Percentiles rank a stretch among this genome's conserved stretches.
Evolutionary conservation across 75 land plant genomes (phyloP).

Genomic region (Azolla pinnata): DNA sequence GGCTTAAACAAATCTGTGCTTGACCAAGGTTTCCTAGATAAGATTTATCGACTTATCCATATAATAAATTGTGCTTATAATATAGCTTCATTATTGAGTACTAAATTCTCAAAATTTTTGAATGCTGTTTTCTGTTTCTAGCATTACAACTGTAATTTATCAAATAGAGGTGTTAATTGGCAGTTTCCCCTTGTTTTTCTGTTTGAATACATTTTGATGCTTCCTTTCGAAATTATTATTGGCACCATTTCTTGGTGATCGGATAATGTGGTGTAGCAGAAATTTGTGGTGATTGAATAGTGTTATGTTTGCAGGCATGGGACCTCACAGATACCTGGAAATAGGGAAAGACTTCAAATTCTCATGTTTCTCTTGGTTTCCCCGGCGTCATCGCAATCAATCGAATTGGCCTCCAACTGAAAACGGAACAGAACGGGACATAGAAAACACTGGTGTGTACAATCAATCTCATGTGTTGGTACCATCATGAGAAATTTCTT

Average conservation of each 20-base stretch:
- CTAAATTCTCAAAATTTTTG: background rate
- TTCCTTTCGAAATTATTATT: background rate
- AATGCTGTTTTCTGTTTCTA: background rate
- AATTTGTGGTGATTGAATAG: background rate
- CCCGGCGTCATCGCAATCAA: background rate
- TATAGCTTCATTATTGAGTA: too few relatives aligned
- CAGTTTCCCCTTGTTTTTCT: background rate
- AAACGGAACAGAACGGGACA: background rate
- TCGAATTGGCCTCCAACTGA: background rate
- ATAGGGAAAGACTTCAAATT: constrained; percentile 1
- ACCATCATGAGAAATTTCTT: too few relatives aligned
- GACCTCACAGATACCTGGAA: background rate
- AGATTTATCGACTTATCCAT: too few relatives aligned
- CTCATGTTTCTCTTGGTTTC: background rate
- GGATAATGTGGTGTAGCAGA: background rate
- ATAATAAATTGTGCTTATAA: too few relatives aligned
- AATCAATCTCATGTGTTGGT: too few relatives aligned
- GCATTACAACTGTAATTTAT: background rate
- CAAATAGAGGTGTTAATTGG: background rate
- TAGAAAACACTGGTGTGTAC: too few relatives aligned
- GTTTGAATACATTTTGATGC: background rate
- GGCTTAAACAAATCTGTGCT: too few relatives aligned
- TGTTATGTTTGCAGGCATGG: background rate
- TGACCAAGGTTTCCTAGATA: too few relatives aligned
- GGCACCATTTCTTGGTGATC: background rate